phyloP scores from a whole-genome alignment of 208 protist genomes.

The Phytomonas sp. region DNA sequence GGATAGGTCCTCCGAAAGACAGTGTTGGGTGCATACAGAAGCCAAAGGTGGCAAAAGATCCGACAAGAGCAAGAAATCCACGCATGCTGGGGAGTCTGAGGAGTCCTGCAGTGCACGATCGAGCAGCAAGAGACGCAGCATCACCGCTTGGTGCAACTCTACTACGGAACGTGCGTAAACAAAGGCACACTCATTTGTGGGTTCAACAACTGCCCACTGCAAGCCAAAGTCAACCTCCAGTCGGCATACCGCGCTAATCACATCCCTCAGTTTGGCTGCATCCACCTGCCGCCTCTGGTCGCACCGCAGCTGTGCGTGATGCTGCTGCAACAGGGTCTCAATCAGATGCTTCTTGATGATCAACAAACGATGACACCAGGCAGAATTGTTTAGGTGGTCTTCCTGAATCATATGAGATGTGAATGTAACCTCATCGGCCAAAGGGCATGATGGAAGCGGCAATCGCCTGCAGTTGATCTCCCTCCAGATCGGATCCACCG shows the following conservation, averaged over 20 bases:
- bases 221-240: conserved; percentile 51
- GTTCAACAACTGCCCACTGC: conserved; percentile 49
- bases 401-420: conserved; percentile 34
- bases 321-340: conserved; percentile 16
- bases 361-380: conserved; percentile 69
- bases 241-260: conserved; percentile 23
- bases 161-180: conserved; percentile 47
- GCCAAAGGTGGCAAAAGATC: not conserved
- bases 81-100: not conserved
- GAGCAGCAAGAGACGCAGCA: conserved; percentile 10
- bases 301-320: not conserved
- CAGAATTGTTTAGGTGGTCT: conserved; percentile 77
- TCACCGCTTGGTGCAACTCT: conserved; percentile 29
- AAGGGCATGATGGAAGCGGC: conserved; percentile 20
- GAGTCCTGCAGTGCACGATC: not conserved
- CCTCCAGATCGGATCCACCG: not conserved
- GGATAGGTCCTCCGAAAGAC: not conserved
- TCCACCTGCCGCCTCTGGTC: not conserved
- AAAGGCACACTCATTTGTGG: conserved; percentile 68
- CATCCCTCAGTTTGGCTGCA: not conserved
- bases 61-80: not conserved
- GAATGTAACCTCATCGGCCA: conserved; percentile 46
- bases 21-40: not conserved
- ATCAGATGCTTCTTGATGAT: conserved; percentile 44
- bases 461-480: not conserved